Base-by-base conservation (phyloP, 257 asterid species). In the Ophiorrhiza pumila region DNA sequence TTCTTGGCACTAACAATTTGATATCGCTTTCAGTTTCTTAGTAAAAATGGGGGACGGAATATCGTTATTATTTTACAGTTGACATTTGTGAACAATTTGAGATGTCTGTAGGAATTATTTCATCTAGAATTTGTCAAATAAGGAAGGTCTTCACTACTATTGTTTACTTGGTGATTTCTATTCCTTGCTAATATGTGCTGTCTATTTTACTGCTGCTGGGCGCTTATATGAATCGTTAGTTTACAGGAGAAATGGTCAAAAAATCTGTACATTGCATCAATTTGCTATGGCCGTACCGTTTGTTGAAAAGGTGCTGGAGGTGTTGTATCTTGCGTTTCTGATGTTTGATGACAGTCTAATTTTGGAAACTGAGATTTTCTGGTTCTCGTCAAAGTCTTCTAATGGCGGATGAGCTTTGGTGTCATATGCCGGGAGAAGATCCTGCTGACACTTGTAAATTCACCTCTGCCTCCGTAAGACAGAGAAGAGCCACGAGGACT, bases 201-300 rank as follows among this genome's bases (percentile, higher is more conserved):
- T 58, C 25, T 31, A 4, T 25, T 18, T 39, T 8, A 3, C 13
- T 15, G 3, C 34, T 68, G 14, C 17, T 4, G 8, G 12, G n/a
- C 12, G n/a, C 45, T 45, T 22, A 27, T 25, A 58, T 39, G 22
- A 69, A 15, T 22, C 20, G 42, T 61, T 55, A 31, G 10, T 20
- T 74, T 66, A 76, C 79, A 78, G 82, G 82, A 78, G 39, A 78
- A 74, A 50, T 78, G 82, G 82, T 78, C 82, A 4, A 78, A 78
- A 50, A 78, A 78, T 71, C 69, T 78, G 52, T 78, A 76, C 72
- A 76, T 76, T 71, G 80, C 80, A 55, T 71, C 80, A 22, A 71
- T 76, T 70, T 76, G 80, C 73, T 75, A 78, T 64, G 75, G 82
- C 7, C 76, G 80, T 4, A 76, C 80, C 9, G 80, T 76, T 6